Evolutionary conservation across 208 protist species (phyloP).

Genomic region (Leishmania turanica): DNA sequence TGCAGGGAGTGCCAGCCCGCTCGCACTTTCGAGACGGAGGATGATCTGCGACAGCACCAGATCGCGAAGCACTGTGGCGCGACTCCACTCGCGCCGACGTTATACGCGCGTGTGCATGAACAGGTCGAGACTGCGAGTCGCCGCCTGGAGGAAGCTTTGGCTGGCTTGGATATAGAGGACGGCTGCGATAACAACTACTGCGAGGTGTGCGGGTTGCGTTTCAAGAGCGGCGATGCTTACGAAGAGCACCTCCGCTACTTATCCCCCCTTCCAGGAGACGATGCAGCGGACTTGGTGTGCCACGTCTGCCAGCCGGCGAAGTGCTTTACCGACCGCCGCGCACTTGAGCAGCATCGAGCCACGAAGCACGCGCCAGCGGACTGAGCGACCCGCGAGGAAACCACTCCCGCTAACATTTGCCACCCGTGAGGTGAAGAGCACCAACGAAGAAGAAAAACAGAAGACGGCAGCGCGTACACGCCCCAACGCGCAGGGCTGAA

Average conservation of each 20-base stretch:
- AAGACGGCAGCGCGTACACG: too few species aligned
- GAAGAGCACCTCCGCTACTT: constrained; percentile 50
- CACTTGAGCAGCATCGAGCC: constrained; percentile 36
- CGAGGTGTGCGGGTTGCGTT: constrained; percentile 37
- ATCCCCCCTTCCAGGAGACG: constrained; percentile 26
- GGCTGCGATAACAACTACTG: constrained; percentile 15
- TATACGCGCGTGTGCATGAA: constrained; percentile 36
- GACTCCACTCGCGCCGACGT: constrained; percentile 21
- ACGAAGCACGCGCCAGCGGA: constrained; percentile 19
- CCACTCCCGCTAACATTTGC: neutral
- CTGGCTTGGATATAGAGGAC: neutral
- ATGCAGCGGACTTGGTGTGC: constrained; percentile 17
- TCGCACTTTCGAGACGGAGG: constrained; percentile 30
- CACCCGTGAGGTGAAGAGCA: neutral
- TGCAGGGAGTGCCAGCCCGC: constrained; percentile 26
- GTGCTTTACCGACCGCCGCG: constrained; percentile 36
- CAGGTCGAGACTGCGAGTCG: constrained; percentile 14
- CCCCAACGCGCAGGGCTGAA: too few species aligned
- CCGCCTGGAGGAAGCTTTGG: neutral
- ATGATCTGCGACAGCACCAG: constrained; percentile 33
- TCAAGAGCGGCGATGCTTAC: constrained; percentile 26
- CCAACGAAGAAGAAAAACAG: too few species aligned
- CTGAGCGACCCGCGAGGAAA: too few species aligned
- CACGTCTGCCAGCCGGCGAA: constrained; percentile 18
- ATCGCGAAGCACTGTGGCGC: constrained; percentile 26